Conservation (phyloP, 768 basidiomycete genomes). For the Antrodiella citrinella region DNA sequence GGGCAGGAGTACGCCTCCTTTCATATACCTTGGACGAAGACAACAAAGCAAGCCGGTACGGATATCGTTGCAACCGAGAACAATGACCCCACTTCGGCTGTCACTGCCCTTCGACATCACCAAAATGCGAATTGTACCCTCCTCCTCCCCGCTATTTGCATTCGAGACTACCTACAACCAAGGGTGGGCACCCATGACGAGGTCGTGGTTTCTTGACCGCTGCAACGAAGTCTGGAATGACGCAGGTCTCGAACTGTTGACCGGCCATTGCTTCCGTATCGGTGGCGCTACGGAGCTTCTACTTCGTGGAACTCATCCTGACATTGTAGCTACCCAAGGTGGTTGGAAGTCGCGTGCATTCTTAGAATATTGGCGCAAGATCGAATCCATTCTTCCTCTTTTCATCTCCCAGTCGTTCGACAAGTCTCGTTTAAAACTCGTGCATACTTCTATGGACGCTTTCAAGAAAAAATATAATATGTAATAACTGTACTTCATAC, state of each 20-base stretch:
- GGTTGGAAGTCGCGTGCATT: conserved; percentile 1
- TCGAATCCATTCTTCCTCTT: not conserved
- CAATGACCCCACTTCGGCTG: not conserved
- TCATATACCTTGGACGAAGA: conserved; percentile 29
- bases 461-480: too few species aligned
- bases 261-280: conserved; percentile 8
- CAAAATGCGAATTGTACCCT: not conserved
- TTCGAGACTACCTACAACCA: not conserved
- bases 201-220: not conserved
- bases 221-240: conserved; percentile 4
- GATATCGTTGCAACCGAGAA: not conserved
- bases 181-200: conserved; percentile 5
- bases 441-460: too few species aligned
- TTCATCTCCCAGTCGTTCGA: too few species aligned
- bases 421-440: too few species aligned
- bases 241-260: not conserved
- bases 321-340: not conserved
- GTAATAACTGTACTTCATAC: too few species aligned
- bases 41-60: conserved; percentile 14
- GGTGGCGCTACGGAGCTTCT: conserved; percentile 4
- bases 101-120: not conserved
- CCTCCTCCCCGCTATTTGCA: not conserved
- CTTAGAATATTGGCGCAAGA: not conserved
- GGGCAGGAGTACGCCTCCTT: conserved; percentile 12
- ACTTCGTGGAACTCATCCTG: not conserved